A percentile compares a stretch with the other conserved stretches of the same genome.
Conservation (phyloP, 768 basidiomycete genomes). For the Pleurotus tuber-regium region DNA sequence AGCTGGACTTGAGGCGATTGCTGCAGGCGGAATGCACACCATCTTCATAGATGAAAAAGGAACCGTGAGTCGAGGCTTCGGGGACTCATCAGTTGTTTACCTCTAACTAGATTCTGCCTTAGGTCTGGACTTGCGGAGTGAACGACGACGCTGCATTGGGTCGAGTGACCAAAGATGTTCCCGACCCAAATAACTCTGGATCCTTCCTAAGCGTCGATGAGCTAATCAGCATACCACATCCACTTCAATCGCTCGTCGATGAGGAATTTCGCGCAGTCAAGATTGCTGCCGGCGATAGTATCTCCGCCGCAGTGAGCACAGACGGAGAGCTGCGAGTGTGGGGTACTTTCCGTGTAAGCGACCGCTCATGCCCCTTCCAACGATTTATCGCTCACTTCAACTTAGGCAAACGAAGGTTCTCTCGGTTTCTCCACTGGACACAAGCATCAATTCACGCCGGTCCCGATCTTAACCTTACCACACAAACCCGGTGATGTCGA, state of each 20-base stretch:
- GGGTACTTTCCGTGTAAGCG: slow-evolving; percentile 83
- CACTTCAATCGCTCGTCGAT: slow-evolving; percentile 65
- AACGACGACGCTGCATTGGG: slow-evolving; percentile 91
- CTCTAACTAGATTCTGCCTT: too few species aligned
- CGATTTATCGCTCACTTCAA: slow-evolving; percentile 11
- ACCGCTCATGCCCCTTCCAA: slow-evolving; percentile 5
- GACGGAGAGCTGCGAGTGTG: slow-evolving; percentile 84
- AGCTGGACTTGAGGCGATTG: slow-evolving; percentile 80
- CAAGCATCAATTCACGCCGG: slow-evolving; percentile 67
- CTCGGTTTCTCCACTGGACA: slow-evolving; percentile 78
- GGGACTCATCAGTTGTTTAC: too few species aligned
- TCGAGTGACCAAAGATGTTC: slow-evolving; percentile 60
- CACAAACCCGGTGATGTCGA: slow-evolving; percentile 65
- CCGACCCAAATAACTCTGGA: slow-evolving; percentile 60
- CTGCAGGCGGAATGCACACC: slow-evolving; percentile 86
- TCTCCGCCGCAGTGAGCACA: slow-evolving; percentile 79
- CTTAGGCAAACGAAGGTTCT: slow-evolving; percentile 71
- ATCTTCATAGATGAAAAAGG: slow-evolving; percentile 89
- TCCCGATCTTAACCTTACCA: slow-evolving; percentile 53
- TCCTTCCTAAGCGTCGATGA: slow-evolving; percentile 54
- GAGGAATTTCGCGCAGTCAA: slow-evolving; percentile 83
- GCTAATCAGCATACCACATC: slow-evolving; percentile 58
- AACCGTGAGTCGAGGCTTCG: slow-evolving; percentile 54
- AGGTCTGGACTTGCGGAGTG: slow-evolving; percentile 85
- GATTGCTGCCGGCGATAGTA: slow-evolving; percentile 83